Percentiles rank a stretch among this genome's conserved stretches.
Evolutionary conservation across 2,329 filamentous ascomycete genomes (phyloP).

Genomic region (Aureobasidium sp.): DNA sequence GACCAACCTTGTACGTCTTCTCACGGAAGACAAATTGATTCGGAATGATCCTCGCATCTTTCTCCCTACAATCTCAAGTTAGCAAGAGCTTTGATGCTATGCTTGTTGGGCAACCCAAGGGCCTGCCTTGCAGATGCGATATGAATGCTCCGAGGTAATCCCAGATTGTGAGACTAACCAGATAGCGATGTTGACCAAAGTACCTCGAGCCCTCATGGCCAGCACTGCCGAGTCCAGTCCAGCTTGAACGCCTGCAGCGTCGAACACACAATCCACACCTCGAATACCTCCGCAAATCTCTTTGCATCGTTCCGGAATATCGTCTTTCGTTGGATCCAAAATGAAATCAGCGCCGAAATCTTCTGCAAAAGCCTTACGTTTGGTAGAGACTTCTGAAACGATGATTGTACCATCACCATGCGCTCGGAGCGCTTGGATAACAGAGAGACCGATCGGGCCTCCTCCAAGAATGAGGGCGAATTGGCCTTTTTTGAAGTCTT

Average conservation of each 20-base stretch:
- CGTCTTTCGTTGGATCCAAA: conserved; percentile 44
- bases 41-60: conserved; percentile 41
- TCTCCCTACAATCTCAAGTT: conserved; percentile 29
- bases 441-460: conserved; percentile 47
- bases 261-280: conserved; percentile 46
- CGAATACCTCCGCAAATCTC: conserved; percentile 36
- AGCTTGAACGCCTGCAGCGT: conserved; percentile 47
- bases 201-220: conserved; percentile 43
- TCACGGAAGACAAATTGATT: conserved; percentile 49
- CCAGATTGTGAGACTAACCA: conserved; percentile 28
- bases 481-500: conserved; percentile 37
- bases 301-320: conserved; percentile 39
- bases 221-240: conserved; percentile 44
- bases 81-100: neutral
- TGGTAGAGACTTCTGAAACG: conserved; percentile 44
- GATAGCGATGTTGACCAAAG: conserved; percentile 49
- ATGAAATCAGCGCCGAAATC: conserved; percentile 46
- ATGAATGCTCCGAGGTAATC: neutral
- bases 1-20: conserved; percentile 39
- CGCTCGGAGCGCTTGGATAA: conserved; percentile 41
- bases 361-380: conserved; percentile 43
- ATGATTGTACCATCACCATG: conserved; percentile 44
- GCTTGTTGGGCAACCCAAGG: neutral
- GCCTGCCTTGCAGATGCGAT: neutral
- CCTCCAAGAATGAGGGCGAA: conserved; percentile 45